Evolutionary conservation across 1,284 basidiomycete genomes (phyloP).

Genomic region (Ceratobasidium sp.): DNA sequence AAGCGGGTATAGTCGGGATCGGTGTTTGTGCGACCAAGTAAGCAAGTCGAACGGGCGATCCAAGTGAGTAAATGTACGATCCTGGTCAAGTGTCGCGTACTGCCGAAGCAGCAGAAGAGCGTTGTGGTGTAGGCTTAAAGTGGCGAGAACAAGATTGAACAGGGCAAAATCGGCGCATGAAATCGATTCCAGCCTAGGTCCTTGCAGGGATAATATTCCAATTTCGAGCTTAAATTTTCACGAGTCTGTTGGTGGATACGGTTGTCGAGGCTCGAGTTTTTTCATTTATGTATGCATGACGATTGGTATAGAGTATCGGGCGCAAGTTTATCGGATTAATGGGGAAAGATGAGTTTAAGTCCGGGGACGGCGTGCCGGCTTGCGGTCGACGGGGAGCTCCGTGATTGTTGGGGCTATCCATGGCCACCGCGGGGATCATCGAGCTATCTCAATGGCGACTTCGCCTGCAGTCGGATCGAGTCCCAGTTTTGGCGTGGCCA

Average conservation of each 20-base stretch:
- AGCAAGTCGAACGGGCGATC: background rate
- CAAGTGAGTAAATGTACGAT: background rate
- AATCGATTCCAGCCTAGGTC: background rate
- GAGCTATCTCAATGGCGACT: background rate
- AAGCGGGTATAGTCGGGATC: constrained; percentile 11
- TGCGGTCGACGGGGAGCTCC: background rate
- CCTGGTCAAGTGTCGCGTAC: background rate
- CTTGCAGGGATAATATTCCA: background rate
- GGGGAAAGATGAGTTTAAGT: background rate
- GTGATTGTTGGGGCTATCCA: constrained; percentile 21
- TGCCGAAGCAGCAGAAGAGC: background rate
- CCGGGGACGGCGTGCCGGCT: too few relatives aligned
- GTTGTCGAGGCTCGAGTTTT: constrained; percentile 11
- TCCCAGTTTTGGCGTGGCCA: background rate
- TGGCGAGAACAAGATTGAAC: background rate
- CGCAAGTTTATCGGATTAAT: background rate
- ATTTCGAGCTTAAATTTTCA: constrained; percentile 15
- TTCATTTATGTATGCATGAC: background rate
- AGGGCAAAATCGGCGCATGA: background rate
- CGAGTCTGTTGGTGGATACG: background rate
- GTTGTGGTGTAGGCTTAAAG: background rate
- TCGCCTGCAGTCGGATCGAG: background rate
- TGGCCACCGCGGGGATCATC: background rate
- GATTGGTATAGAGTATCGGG: background rate
- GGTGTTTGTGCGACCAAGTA: background rate